These are phyloP conservation scores for Penicillium oxalicum DNA, from an alignment of 2,329 filamentous ascomycete species.

Conservation along the genomic window DNA sequence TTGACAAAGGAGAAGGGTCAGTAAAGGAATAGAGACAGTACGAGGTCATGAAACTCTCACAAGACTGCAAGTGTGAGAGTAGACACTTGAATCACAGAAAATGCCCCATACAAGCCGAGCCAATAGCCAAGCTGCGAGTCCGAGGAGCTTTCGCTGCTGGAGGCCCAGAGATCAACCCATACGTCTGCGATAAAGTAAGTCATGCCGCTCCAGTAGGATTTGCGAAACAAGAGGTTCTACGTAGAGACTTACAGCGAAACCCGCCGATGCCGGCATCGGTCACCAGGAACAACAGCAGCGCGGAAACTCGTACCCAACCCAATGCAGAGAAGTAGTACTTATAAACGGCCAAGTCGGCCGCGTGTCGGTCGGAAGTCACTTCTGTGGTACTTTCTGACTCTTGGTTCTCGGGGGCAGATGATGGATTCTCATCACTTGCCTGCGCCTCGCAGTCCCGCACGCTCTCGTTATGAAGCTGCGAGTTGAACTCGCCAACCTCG, in stretches of 20 bases:
- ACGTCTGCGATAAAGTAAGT: slow-evolving; percentile 6
- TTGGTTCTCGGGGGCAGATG: too few species aligned
- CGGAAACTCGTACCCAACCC: slow-evolving; percentile 12
- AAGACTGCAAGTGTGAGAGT: too few species aligned
- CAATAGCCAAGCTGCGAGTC: slow-evolving; percentile 11
- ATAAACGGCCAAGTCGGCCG: slow-evolving; percentile 15
- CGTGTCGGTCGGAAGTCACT: slow-evolving; percentile 14
- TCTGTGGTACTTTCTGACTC: too few species aligned
- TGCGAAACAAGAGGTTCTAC: not conserved
- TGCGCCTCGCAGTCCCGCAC: too few species aligned
- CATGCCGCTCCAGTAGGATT: not conserved
- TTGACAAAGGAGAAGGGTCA: not conserved
- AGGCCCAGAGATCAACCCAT: slow-evolving; percentile 17
- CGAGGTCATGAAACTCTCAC: too few species aligned
- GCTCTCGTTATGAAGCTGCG: too few species aligned
- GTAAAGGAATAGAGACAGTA: too few species aligned
- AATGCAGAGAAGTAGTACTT: slow-evolving; percentile 19
- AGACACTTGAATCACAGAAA: slow-evolving; percentile 3
- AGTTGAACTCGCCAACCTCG: too few species aligned
- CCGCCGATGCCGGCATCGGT: slow-evolving; percentile 1
- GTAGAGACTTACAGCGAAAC: slow-evolving; percentile 4
- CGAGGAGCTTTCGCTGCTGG: slow-evolving; percentile 6
- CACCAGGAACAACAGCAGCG: slow-evolving; percentile 14
- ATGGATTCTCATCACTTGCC: too few species aligned
- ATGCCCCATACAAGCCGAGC: slow-evolving; percentile 15